phyloP scores from a whole-genome alignment of 805 yeast species.

The Wickerhamiella azyma region DNA sequence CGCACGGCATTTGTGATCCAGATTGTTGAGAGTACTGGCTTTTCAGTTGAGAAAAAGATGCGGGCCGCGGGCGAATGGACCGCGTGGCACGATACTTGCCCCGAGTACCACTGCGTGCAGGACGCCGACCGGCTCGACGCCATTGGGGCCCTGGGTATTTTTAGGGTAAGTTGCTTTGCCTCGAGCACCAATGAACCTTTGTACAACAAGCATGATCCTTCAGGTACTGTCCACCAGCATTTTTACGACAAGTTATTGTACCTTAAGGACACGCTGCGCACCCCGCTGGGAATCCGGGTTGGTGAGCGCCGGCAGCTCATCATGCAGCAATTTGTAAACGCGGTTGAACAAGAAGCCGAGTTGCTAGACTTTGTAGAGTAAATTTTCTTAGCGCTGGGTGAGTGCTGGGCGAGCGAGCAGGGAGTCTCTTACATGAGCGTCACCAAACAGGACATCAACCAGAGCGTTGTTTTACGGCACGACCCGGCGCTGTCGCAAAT shows the following conservation, averaged over 20 bases:
- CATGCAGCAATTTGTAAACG: slow-evolving; percentile 16
- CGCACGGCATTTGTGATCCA: slow-evolving; percentile 15
- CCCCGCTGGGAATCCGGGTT: slow-evolving; percentile 17
- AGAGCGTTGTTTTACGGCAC: slow-evolving; percentile 24
- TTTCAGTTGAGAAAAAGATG: slow-evolving; percentile 19
- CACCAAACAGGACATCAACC: slow-evolving; percentile 20
- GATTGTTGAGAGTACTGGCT: slow-evolving; percentile 21
- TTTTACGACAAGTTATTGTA: slow-evolving; percentile 24
- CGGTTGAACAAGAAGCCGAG: slow-evolving; percentile 12
- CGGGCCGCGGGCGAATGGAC: slow-evolving; percentile 19
- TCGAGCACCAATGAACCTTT: slow-evolving; percentile 21
- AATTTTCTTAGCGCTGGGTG: no score
- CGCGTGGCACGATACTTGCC: slow-evolving; percentile 23
- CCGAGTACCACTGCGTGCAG: slow-evolving; percentile 26
- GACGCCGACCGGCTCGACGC: slow-evolving; percentile 32
- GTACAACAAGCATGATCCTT: slow-evolving; percentile 12
- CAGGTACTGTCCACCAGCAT: slow-evolving; percentile 21
- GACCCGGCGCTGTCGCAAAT: slow-evolving; percentile 27
- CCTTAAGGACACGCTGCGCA: slow-evolving; percentile 21
- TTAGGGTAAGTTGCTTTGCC: slow-evolving; percentile 26
- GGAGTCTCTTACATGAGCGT: background rate
- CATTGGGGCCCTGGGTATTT: slow-evolving; percentile 27
- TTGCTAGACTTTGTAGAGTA: slow-evolving; percentile 5
- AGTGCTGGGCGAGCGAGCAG: no score
- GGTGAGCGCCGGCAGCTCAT: slow-evolving; percentile 18